Conservation (phyloP, 768 basidiomycete species). For the Chiua virens region DNA sequence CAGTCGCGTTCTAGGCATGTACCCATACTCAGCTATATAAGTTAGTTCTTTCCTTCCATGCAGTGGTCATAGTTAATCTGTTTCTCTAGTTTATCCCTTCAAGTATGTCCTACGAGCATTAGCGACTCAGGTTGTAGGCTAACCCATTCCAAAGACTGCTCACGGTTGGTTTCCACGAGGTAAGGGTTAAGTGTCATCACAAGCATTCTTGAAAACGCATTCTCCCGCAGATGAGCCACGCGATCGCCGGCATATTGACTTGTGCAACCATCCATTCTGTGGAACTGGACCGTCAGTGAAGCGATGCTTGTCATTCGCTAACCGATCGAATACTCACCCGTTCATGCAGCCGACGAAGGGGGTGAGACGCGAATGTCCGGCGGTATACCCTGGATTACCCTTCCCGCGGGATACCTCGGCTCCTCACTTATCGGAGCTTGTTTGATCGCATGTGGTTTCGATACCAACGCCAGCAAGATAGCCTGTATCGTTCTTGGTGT, state of each 20-base stretch:
- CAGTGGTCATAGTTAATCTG: slow-evolving; percentile 9
- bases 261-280: slow-evolving; percentile 86
- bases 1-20: slow-evolving; percentile 58
- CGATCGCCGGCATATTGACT: slow-evolving; percentile 74
- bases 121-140: slow-evolving; percentile 8
- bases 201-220: neutral
- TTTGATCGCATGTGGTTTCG: slow-evolving; percentile 85
- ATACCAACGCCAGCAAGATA: slow-evolving; percentile 86
- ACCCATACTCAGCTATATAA: slow-evolving; percentile 67
- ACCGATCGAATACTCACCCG: slow-evolving; percentile 9
- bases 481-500: slow-evolving; percentile 76
- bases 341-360: slow-evolving; percentile 73
- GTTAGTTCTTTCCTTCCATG: slow-evolving; percentile 45
- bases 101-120: slow-evolving; percentile 58
- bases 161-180: slow-evolving; percentile 90
- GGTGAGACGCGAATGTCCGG: slow-evolving; percentile 87
- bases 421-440: slow-evolving; percentile 84
- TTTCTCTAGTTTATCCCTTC: slow-evolving; percentile 76
- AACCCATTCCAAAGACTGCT: slow-evolving; percentile 52
- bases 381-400: slow-evolving; percentile 76
- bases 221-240: slow-evolving; percentile 75
- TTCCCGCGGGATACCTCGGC: slow-evolving; percentile 85
- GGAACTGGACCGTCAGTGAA: slow-evolving; percentile 76
- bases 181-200: slow-evolving; percentile 27
- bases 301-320: neutral